Evolutionary conservation across 371 early-diverging fungal genomes (phyloP).

Genomic region (Conidiobolus incongruus): DNA sequence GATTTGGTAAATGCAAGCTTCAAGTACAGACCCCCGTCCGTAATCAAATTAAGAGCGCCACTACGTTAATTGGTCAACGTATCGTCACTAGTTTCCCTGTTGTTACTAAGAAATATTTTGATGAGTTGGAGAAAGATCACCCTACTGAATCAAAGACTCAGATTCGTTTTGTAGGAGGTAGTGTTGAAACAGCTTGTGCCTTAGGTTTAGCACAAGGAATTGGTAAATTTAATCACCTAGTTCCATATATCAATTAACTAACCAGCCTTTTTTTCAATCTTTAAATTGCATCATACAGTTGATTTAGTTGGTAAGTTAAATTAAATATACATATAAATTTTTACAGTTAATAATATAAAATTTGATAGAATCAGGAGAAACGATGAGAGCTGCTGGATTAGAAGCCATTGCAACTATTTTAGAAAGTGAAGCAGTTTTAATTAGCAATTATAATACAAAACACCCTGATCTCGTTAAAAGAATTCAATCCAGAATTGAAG

Average conservation of each 20-base stretch:
- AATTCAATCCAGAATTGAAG: slow-evolving; percentile 62
- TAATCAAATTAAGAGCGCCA: slow-evolving; percentile 7
- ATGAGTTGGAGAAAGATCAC: slow-evolving; percentile 28
- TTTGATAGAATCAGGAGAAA: slow-evolving; percentile 77
- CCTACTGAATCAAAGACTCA: slow-evolving; percentile 28
- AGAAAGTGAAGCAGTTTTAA: slow-evolving; percentile 67
- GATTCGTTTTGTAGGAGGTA: slow-evolving; percentile 71
- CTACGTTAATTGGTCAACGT: slow-evolving; percentile 65
- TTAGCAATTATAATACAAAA: slow-evolving; percentile 28
- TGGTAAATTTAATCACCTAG: no score
- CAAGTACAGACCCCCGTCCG: slow-evolving; percentile 53
- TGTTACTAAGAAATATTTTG: slow-evolving; percentile 38
- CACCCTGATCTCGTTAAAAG: slow-evolving; percentile 43
- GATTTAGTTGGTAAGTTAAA: no score
- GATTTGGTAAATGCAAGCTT: slow-evolving; percentile 80
- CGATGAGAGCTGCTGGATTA: slow-evolving; percentile 94
- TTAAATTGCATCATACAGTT: no score
- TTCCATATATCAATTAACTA: no score
- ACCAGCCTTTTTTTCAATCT: no score
- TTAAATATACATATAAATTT: no score
- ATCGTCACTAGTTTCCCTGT: slow-evolving; percentile 80
- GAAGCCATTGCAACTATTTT: slow-evolving; percentile 62
- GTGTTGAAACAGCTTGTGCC: slow-evolving; percentile 89
- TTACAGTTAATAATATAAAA: no score
- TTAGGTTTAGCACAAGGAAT: slow-evolving; percentile 92